Percentiles rank a stretch among this genome's conserved stretches.
phyloP scores from a whole-genome alignment of 2,329 filamentous ascomycete species.

The Talaromyces amestolkiae region DNA sequence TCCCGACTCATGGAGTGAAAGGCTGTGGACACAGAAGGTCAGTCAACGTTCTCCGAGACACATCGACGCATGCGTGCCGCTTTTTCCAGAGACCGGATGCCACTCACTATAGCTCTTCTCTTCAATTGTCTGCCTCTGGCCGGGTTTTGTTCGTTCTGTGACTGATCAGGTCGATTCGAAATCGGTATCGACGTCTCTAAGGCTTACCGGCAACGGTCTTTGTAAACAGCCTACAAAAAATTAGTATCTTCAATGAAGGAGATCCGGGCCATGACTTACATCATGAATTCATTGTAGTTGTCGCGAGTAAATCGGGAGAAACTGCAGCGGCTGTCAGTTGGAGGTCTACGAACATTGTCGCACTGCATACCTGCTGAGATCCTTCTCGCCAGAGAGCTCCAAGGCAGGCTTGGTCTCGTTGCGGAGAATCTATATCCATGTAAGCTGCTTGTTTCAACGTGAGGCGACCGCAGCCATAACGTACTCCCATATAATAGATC shows the following conservation, averaged over 20 bases:
- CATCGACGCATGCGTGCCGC: not conserved
- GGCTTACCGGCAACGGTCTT: conserved; percentile 67
- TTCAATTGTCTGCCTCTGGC: conserved; percentile 79
- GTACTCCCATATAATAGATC: conserved; percentile 82
- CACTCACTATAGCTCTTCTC: conserved; percentile 35
- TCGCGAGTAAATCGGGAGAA: conserved; percentile 77
- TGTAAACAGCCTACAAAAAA: conserved; percentile 60
- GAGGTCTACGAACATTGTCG: not conserved
- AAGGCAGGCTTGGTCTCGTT: conserved; percentile 73
- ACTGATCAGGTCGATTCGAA: conserved; percentile 5
- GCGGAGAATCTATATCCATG: conserved; percentile 65
- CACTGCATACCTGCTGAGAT: conserved; percentile 54
- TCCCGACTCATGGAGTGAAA: conserved; percentile 73
- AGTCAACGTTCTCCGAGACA: not conserved
- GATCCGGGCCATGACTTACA: conserved; percentile 1
- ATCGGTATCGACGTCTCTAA: not conserved
- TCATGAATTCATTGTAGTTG: conserved; percentile 51
- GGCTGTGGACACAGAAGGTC: conserved; percentile 34
- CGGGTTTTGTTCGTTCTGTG: conserved; percentile 70
- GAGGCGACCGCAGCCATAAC: conserved; percentile 27
- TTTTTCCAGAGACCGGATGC: not conserved
- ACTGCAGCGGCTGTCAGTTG: conserved; percentile 32
- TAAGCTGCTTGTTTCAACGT: not conserved
- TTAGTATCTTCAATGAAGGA: not conserved
- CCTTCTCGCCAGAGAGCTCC: conserved; percentile 73